These are phyloP conservation scores for Ophiosphaerella narmari DNA, from an alignment of 2,329 filamentous ascomycete genomes.

Conservation along the genomic window DNA sequence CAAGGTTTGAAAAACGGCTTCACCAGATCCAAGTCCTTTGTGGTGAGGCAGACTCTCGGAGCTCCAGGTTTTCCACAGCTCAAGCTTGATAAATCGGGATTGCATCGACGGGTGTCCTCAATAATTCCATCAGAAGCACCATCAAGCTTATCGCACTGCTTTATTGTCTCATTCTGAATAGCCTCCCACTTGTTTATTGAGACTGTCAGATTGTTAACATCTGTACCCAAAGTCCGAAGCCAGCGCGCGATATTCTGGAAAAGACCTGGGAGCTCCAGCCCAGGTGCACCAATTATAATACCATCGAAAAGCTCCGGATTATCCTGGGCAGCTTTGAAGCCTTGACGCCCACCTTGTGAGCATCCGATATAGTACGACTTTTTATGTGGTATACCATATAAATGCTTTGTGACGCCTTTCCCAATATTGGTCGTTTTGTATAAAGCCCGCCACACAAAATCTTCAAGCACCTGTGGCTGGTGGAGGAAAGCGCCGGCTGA, in stretches of 20 bases:
- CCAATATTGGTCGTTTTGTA: slow-evolving; percentile 1
- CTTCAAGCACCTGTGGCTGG: too few species aligned
- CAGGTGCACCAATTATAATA: slow-evolving; percentile 35
- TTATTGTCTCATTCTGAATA: slow-evolving; percentile 26
- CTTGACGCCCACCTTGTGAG: not conserved
- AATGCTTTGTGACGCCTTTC: not conserved
- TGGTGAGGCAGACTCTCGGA: not conserved
- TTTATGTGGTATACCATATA: not conserved
- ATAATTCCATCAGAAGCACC: slow-evolving; percentile 26
- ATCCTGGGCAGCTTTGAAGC: not conserved
- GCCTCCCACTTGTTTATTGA: too few species aligned
- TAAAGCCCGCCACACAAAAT: too few species aligned
- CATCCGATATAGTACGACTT: not conserved
- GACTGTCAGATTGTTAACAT: slow-evolving; percentile 1
- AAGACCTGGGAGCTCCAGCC: slow-evolving; percentile 4
- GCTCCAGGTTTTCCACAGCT: not conserved
- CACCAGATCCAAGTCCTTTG: slow-evolving; percentile 7
- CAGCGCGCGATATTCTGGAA: not conserved
- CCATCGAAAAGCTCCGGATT: slow-evolving; percentile 23
- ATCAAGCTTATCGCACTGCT: slow-evolving; percentile 29
- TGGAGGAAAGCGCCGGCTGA: too few species aligned
- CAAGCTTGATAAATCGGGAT: slow-evolving; percentile 19
- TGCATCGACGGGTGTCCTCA: slow-evolving; percentile 21
- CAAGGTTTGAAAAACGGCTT: slow-evolving; percentile 8
- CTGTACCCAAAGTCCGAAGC: slow-evolving; percentile 1